Evolutionary conservation across 805 yeast genomes (phyloP), one percentile per base, ranked within the genome.

Genomic region (Pichia membranifaciens): DNA sequence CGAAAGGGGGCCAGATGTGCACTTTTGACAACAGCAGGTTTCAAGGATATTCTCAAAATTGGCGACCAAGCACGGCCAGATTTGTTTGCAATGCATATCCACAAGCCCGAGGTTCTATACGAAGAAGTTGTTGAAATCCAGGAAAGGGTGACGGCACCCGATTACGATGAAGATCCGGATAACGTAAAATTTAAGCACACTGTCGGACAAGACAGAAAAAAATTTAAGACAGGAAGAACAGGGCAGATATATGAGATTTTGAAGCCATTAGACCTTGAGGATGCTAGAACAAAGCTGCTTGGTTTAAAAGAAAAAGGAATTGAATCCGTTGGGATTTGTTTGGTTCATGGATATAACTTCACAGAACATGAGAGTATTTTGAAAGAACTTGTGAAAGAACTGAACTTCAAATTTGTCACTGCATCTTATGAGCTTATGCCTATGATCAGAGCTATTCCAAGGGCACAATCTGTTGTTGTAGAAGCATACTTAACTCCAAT

Each of bases 51-150:
- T 34, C 70, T 91, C 50, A 66, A 72, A 2, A 90, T 91, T 55
- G 98, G 98, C 2, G 89, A 87, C 59, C 98, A 91, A 63, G 79
- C 96, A 2, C 74, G 98, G 57, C 98, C 98, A 1, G 74, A 82
- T 56, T 88, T 91, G 44, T 91, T 91, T 59, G 96, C 89, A 56
- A 70, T 91, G 53, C 75, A 85, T 5, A 86, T 90, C 38, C 69
- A 73, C 43, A 86, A 82, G 58, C 81, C 89, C 13, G 81, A 76
- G 5, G 82, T 80, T 17, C 71, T 91, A 29, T 89, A 87, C 57
- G 81, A 82, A 44, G 62, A 73, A 3, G 96, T 91, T 1, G 73
- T 83, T 38, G 97, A 91, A 64, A 71, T 90, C 37, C 95, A 89
- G 58, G 98, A 91, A 65, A 73, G 98, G 53, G 90, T 91, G 22